Conservation (phyloP, 306 rosid species). For the Acacia crassicarpa region DNA sequence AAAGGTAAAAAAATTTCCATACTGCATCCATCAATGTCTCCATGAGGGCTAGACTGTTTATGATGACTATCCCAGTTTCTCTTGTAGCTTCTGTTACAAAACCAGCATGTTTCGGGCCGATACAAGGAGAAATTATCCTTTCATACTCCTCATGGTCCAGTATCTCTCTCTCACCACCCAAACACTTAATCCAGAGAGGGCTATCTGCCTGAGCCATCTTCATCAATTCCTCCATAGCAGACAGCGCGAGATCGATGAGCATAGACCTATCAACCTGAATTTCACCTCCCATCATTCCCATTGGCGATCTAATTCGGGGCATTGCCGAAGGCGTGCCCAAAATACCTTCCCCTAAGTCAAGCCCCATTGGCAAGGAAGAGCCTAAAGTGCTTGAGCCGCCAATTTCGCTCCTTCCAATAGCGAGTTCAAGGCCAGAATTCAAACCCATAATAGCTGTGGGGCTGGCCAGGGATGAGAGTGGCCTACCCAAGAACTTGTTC, state of each 20-base stretch:
- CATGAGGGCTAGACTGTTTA: conserved; percentile 56
- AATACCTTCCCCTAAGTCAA: conserved; percentile 60
- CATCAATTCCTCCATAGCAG: conserved; percentile 81
- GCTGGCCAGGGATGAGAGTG: conserved; percentile 49
- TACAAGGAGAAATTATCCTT: conserved; percentile 48
- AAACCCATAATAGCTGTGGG: conserved; percentile 38
- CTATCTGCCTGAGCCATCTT: conserved; percentile 61
- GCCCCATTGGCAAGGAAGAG: conserved; percentile 52
- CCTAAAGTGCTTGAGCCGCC: conserved; percentile 41
- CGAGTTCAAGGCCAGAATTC: conserved; percentile 59
- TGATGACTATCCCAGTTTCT: conserved; percentile 45
- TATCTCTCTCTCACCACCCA: conserved; percentile 52
- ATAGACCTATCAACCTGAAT: conserved; percentile 46
- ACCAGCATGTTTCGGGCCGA: conserved; percentile 42
- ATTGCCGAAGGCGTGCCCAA: conserved; percentile 35
- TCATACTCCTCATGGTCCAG: conserved; percentile 70
- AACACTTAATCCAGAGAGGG: conserved; percentile 70
- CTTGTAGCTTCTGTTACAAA: conserved; percentile 68
- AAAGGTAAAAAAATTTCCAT: conserved; percentile 2
- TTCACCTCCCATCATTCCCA: conserved; percentile 49
- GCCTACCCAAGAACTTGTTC: conserved; percentile 65
- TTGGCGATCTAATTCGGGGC: conserved; percentile 36
- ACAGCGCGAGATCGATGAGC: conserved; percentile 55
- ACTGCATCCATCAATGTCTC: conserved; percentile 76
- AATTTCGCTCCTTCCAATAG: conserved; percentile 64